phyloP scores from a whole-genome alignment of 2,329 filamentous ascomycete species.

The Pseudogymnoascus sp. region DNA sequence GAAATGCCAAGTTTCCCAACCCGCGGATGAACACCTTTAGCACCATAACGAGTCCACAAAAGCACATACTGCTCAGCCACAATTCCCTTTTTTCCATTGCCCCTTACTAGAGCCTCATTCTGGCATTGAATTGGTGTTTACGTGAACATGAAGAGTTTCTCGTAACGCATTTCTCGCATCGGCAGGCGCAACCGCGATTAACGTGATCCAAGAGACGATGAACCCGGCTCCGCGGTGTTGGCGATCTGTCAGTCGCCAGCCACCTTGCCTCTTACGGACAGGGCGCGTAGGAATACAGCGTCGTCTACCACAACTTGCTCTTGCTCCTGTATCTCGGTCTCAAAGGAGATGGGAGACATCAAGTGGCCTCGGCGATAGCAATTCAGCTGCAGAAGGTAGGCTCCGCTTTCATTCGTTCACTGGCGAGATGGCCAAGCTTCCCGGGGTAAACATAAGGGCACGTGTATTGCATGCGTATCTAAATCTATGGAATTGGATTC shows the following conservation, averaged over 20 bases:
- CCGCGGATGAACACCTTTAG: not conserved
- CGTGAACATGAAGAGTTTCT: not conserved
- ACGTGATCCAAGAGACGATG: not conserved
- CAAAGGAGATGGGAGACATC: conserved; percentile 7
- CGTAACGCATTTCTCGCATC: conserved; percentile 1
- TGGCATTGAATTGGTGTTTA: not conserved
- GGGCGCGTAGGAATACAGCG: not conserved
- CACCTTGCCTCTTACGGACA: conserved; percentile 1
- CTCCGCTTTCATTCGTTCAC: not conserved
- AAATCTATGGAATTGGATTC: not conserved
- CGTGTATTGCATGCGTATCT: not conserved
- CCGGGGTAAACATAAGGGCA: not conserved
- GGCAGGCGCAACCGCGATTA: conserved; percentile 1
- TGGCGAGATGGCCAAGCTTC: not conserved
- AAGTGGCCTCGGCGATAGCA: conserved; percentile 8
- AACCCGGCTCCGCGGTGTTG: conserved; percentile 3
- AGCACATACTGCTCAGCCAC: conserved; percentile 4
- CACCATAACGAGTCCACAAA: not conserved
- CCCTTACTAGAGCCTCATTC: not conserved
- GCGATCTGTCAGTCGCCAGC: conserved; percentile 3
- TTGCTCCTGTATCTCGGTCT: not conserved
- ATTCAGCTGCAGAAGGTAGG: conserved; percentile 6
- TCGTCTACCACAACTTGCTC: not conserved
- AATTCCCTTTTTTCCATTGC: not conserved
- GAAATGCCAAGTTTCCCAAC: not conserved